A percentile compares a stretch with the other conserved stretches of the same genome.
These are phyloP conservation scores for Aureobasidium sp. DNA, from an alignment of 2,329 filamentous ascomycete species.

Conservation along the genomic window DNA sequence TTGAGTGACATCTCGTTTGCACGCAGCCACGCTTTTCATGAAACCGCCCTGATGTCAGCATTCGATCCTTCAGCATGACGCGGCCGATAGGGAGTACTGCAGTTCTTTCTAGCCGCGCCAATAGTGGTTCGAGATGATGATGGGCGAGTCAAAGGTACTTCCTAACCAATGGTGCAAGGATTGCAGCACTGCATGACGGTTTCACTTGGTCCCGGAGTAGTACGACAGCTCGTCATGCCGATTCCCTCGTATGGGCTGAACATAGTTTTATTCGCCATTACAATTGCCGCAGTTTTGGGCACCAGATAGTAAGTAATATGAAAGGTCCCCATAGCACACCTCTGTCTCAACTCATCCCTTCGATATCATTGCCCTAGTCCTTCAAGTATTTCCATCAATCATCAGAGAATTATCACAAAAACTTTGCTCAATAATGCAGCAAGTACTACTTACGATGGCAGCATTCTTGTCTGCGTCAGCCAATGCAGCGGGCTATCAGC, in stretches of 20 bases:
- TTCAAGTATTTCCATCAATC: not conserved
- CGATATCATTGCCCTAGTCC: not conserved
- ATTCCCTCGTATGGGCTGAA: not conserved
- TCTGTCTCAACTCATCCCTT: not conserved
- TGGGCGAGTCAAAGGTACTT: not conserved
- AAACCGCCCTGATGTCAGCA: not conserved
- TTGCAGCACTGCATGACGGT: not conserved
- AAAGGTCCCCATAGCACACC: not conserved
- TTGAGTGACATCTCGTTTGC: not conserved
- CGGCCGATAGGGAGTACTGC: no score
- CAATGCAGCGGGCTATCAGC: conserved; percentile 7
- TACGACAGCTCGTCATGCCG: not conserved
- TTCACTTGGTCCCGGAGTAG: not conserved
- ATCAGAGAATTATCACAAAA: not conserved
- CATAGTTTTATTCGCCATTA: not conserved
- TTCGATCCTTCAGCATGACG: not conserved
- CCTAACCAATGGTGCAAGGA: not conserved
- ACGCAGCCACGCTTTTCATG: not conserved
- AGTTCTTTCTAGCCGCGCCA: not conserved
- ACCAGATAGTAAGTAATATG: not conserved
- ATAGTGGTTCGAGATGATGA: not conserved
- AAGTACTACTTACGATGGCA: not conserved
- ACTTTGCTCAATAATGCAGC: not conserved
- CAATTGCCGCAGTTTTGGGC: not conserved
- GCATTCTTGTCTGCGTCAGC: not conserved